phyloP scores from a whole-genome alignment of 768 basidiomycete genomes.

The Lactarius evosmus region DNA sequence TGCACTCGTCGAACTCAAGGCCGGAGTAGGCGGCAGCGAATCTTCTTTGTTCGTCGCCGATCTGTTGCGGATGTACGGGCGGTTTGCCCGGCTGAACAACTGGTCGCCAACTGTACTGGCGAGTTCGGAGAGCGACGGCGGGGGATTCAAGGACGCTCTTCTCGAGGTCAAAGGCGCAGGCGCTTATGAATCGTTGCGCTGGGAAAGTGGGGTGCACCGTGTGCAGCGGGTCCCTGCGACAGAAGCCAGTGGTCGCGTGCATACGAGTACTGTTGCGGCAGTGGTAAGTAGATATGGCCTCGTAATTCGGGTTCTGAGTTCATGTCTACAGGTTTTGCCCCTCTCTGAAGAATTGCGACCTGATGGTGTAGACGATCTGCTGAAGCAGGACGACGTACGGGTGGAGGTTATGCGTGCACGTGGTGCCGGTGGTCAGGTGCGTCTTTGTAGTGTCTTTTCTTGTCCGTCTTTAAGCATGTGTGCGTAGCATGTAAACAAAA shows the following conservation, averaged over 20 bases:
- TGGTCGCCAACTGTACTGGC: slow-evolving; percentile 65
- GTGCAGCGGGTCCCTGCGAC: slow-evolving; percentile 94
- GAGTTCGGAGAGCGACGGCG: slow-evolving; percentile 54
- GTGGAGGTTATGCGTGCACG: slow-evolving; percentile 93
- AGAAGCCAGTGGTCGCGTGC: slow-evolving; percentile 81
- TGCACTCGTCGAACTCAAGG: slow-evolving; percentile 86
- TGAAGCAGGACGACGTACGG: slow-evolving; percentile 81
- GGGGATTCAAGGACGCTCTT: slow-evolving; percentile 76
- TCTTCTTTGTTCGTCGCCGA: slow-evolving; percentile 78
- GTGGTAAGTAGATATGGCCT: slow-evolving; percentile 52
- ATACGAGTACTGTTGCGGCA: slow-evolving; percentile 87
- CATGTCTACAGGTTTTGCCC: slow-evolving; percentile 70
- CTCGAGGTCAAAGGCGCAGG: slow-evolving; percentile 76
- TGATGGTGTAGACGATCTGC: slow-evolving; percentile 55
- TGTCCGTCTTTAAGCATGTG: not conserved
- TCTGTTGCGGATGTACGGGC: slow-evolving; percentile 77
- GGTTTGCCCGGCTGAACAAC: slow-evolving; percentile 50
- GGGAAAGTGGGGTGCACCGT: slow-evolving; percentile 95
- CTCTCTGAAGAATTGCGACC: slow-evolving; percentile 58
- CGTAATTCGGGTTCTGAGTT: not conserved
- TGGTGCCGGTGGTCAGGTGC: slow-evolving; percentile 95
- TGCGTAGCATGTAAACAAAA: slow-evolving; percentile 91
- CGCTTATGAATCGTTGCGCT: slow-evolving; percentile 73
- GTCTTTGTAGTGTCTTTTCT: slow-evolving; percentile 17
- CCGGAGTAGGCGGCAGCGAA: slow-evolving; percentile 91